Evolutionary conservation across 2,329 filamentous ascomycete genomes (phyloP).

Genomic region (Epichloe elymi): DNA sequence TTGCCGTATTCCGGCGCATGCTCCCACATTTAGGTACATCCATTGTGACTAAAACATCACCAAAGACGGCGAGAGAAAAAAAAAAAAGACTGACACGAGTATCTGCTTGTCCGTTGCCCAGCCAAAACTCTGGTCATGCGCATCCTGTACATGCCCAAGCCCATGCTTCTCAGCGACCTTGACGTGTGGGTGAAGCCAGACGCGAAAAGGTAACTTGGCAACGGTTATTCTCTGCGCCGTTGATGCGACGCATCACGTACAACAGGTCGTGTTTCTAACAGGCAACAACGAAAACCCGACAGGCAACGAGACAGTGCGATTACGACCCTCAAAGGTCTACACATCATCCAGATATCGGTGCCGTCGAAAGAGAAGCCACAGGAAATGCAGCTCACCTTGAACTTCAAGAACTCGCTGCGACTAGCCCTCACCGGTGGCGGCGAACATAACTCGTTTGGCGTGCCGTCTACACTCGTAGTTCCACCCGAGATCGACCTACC

Average conservation of each 20-base stretch:
- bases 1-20: slow-evolving; percentile 96
- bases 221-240: background rate
- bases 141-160: slow-evolving; percentile 76
- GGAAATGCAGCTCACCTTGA: slow-evolving; percentile 63
- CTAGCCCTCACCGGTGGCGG: slow-evolving; percentile 81
- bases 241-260: background rate
- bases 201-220: slow-evolving; percentile 24
- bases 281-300: slow-evolving; percentile 4
- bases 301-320: slow-evolving; percentile 77
- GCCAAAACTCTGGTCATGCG: slow-evolving; percentile 95
- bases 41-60: background rate
- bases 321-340: slow-evolving; percentile 68
- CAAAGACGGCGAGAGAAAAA: too few species aligned
- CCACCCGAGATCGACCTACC: slow-evolving; percentile 51
- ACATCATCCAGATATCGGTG: slow-evolving; percentile 61
- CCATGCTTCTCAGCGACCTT: slow-evolving; percentile 66
- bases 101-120: slow-evolving; percentile 17
- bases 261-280: background rate
- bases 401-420: slow-evolving; percentile 73
- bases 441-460: slow-evolving; percentile 77
- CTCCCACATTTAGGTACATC: slow-evolving; percentile 71
- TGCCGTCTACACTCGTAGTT: slow-evolving; percentile 56
- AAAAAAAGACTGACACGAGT: background rate
- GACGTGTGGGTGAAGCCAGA: slow-evolving; percentile 72
- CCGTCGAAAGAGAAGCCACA: slow-evolving; percentile 49